Evolutionary conservation across 352 stramenopile genomes (phyloP).

Genomic region (Phytophthora rubi): DNA sequence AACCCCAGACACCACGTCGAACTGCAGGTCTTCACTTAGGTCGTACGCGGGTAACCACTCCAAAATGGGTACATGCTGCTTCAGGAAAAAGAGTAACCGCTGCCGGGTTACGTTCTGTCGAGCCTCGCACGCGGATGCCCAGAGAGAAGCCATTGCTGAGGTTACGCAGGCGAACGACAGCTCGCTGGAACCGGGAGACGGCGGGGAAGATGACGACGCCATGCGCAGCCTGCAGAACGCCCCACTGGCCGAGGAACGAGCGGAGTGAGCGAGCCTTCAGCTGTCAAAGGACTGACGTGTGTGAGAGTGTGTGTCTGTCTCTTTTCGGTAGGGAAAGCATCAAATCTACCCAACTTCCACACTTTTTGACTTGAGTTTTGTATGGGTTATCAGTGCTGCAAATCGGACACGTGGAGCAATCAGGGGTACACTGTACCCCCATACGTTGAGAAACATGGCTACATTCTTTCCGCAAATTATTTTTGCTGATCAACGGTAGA

Average conservation of each 20-base stretch:
- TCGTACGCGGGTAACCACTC: conserved; percentile 78
- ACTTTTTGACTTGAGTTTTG: neutral
- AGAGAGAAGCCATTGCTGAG: conserved; percentile 24
- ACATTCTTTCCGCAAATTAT: neutral
- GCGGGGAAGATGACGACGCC: conserved; percentile 26
- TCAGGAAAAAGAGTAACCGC: conserved; percentile 45
- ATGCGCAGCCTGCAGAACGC: conserved; percentile 16
- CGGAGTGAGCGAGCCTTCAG: neutral
- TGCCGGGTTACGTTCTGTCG: conserved; percentile 34
- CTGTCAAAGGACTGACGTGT: neutral
- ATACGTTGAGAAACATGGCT: neutral
- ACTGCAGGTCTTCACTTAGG: conserved; percentile 65
- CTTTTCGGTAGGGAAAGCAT: neutral
- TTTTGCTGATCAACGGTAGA: too few relatives aligned
- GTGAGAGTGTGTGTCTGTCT: neutral
- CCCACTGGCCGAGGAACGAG: neutral
- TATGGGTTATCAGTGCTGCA: neutral
- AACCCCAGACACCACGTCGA: conserved; percentile 68
- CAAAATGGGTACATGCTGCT: conserved; percentile 72
- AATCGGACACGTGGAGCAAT: neutral
- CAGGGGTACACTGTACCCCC: neutral
- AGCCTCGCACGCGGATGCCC: conserved; percentile 12
- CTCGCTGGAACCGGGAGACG: conserved; percentile 20
- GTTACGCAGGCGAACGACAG: conserved; percentile 16
- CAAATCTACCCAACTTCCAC: too few relatives aligned